phyloP scores from a whole-genome alignment of 2,329 filamentous ascomycete genomes.

The Colletotrichum tanaceti region DNA sequence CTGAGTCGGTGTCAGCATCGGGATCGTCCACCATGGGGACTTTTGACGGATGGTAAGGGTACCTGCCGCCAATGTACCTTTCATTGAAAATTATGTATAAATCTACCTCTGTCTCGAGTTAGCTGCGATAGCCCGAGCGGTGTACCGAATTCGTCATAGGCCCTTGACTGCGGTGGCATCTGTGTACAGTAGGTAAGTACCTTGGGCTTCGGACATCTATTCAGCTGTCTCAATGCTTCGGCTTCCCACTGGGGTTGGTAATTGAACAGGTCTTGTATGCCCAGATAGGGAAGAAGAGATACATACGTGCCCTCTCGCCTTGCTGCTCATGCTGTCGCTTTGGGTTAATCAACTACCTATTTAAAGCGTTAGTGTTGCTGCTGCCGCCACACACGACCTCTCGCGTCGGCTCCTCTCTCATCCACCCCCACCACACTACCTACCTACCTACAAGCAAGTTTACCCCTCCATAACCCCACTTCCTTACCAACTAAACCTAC shows the following conservation, averaged over 20 bases:
- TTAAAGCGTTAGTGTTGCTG: constrained; percentile 22
- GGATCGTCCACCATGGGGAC: constrained; percentile 6
- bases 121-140: not conserved
- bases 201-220: not conserved
- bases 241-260: not conserved
- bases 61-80: not conserved
- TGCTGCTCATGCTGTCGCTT: not conserved
- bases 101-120: not conserved
- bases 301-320: not conserved
- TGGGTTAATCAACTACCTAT: constrained; percentile 17
- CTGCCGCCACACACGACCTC: constrained; percentile 3
- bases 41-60: not conserved
- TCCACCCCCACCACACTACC: no score
- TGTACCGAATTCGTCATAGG: constrained; percentile 13
- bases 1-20: not conserved
- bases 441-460: constrained; percentile 16
- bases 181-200: not conserved
- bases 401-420: constrained; percentile 14
- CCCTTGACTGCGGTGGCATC: constrained; percentile 5
- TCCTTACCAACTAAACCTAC: constrained; percentile 10
- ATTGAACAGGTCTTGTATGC: not conserved
- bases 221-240: constrained; percentile 3
- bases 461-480: constrained; percentile 41
- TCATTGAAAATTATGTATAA: not conserved
- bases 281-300: not conserved